These are phyloP conservation scores for Casuarina glauca DNA, from an alignment of 306 rosid species.

Conservation along the genomic window DNA sequence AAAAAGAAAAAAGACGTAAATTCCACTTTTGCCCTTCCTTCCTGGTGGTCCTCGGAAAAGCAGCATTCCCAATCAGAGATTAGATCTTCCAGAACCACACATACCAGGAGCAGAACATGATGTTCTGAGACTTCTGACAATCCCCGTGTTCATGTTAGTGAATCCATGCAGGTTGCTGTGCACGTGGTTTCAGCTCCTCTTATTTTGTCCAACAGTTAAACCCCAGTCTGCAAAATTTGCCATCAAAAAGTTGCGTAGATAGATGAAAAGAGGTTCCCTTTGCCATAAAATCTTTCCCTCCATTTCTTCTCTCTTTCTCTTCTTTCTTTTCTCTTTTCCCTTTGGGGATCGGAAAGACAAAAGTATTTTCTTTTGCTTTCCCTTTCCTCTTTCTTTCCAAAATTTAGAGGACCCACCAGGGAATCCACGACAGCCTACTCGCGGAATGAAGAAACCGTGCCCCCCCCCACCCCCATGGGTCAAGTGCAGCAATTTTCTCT, in stretches of 20 bases:
- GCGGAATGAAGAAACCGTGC: too few species aligned
- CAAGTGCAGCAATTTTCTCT: neutral
- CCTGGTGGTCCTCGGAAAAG: too few species aligned
- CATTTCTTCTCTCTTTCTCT: conserved; percentile 6
- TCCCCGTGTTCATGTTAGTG: too few species aligned
- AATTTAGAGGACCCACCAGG: neutral
- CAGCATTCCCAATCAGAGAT: conserved; percentile 4
- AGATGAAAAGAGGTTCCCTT: neutral
- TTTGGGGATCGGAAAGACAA: neutral
- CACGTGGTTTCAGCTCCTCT: conserved; percentile 40
- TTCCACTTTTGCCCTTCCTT: too few species aligned
- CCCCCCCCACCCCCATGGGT: neutral
- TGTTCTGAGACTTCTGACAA: conserved; percentile 28
- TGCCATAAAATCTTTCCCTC: neutral
- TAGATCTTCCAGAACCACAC: conserved; percentile 42
- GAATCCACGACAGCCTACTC: neutral
- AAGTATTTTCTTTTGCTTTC: neutral
- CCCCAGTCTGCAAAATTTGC: neutral
- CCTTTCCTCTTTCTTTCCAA: neutral
- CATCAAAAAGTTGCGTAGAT: neutral
- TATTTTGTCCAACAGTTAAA: conserved; percentile 16
- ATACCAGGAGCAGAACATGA: conserved; percentile 34
- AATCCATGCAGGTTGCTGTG: neutral
- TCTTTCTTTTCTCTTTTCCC: neutral
- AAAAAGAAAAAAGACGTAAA: too few species aligned